phyloP scores from a whole-genome alignment of 73 alveolate species.

The Paramecium pentaurelia region DNA sequence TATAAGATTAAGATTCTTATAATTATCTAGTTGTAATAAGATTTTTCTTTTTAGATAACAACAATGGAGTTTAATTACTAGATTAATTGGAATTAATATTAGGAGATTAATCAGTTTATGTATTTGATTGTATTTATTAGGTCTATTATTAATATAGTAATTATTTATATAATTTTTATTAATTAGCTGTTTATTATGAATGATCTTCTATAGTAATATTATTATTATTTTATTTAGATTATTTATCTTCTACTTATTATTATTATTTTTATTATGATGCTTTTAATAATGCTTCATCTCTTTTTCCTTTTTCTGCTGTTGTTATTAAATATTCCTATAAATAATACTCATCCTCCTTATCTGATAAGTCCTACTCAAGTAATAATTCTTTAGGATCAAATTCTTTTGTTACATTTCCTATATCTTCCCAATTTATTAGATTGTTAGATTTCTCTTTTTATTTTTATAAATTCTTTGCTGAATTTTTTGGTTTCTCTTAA shows the following conservation, averaged over 20 bases:
- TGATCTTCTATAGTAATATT: background rate
- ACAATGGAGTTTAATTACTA: background rate
- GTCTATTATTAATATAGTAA: background rate
- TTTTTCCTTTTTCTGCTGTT: background rate
- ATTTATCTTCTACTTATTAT: background rate
- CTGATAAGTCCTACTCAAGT: slow-evolving; percentile 38
- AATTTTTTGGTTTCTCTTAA: background rate
- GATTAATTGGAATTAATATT: background rate
- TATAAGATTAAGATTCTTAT: background rate
- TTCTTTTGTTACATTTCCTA: background rate
- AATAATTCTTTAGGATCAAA: slow-evolving; percentile 45
- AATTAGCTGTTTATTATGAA: background rate
- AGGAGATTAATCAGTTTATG: background rate
- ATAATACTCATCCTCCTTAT: slow-evolving; percentile 29
- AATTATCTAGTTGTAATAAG: background rate
- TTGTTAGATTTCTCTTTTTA: background rate
- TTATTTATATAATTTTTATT: background rate
- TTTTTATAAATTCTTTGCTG: background rate
- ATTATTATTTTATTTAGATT: background rate
- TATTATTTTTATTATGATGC: background rate
- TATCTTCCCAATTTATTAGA: slow-evolving; percentile 14
- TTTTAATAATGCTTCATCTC: background rate
- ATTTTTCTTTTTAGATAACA: background rate
- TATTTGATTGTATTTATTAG: background rate
- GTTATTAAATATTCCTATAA: background rate